Conservation (phyloP, 805 yeast species). For the Ogataea parapolymorpha region DNA sequence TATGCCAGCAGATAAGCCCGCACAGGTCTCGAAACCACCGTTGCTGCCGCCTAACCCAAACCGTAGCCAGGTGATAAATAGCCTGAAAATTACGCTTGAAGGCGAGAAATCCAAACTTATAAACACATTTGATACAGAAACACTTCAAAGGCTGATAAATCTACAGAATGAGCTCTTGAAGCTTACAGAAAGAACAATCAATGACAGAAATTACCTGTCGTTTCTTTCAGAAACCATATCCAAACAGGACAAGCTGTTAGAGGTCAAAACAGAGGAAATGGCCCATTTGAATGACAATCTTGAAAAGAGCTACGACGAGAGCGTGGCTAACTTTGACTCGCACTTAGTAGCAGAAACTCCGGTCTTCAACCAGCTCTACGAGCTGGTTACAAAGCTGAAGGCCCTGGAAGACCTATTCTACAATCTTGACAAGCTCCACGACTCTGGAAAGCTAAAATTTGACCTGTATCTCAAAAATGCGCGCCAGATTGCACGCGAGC, state of each 20-base stretch:
- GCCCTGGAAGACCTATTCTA: constrained; percentile 68
- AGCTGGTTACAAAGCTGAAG: constrained; percentile 58
- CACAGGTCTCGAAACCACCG: constrained; percentile 17
- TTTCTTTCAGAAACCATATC: constrained; percentile 17
- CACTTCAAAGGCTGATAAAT: constrained; percentile 5
- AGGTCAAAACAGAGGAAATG: constrained; percentile 12
- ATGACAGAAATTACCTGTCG: constrained; percentile 16
- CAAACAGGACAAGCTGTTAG: constrained; percentile 25
- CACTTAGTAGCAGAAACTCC: constrained; percentile 48
- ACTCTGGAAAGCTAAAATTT: constrained; percentile 42
- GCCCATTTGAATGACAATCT: constrained; percentile 18
- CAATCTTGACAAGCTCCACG: constrained; percentile 55
- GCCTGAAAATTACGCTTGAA: constrained; percentile 8
- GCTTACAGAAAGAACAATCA: constrained; percentile 19
- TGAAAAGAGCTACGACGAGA: constrained; percentile 24
- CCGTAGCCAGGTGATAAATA: constrained; percentile 12
- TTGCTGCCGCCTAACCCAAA: constrained; percentile 31
- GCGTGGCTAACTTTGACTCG: constrained; percentile 38
- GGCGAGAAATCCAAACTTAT: constrained; percentile 8
- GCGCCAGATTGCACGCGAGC: constrained; percentile 59
- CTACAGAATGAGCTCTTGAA: constrained; percentile 19
- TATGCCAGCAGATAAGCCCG: constrained; percentile 8
- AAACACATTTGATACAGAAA: constrained; percentile 9
- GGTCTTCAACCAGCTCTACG: constrained; percentile 60
- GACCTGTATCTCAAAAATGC: constrained; percentile 41